Base-by-base conservation (phyloP, 192 early-diverging fungal genomes). In the Nowakowskiella sp. region DNA sequence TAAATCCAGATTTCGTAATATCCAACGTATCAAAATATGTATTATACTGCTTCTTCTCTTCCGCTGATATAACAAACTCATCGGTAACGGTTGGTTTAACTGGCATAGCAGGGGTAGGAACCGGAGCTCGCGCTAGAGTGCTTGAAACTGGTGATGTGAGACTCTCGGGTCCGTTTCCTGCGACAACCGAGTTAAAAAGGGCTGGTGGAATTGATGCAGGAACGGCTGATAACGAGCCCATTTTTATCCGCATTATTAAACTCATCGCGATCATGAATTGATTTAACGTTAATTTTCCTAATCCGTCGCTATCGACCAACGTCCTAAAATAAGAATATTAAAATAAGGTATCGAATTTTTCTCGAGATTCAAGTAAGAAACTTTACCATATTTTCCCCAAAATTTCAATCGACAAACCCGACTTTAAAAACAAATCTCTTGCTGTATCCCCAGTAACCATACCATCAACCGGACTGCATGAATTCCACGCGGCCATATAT, bases 181-280 rank as follows among this genome's bases (percentile, higher is more conserved):
- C 32, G 19, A 39, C 69, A 55, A 52, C 71, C 42, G 62, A 70
- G 58, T 52, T 80, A 74, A 58, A 85, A 44, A 83, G 58, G n/a
- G 74, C 61, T 9, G 76, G 61, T 7, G 94, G 88, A 16, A 91
- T 65, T 4, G 65, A 50, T 3, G 70, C 42, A 9, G 94, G 94
- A n/a, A 94, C 69, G 24, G 71, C 68, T 33, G 69, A 60, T 29
- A 81, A 67, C 16, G 73, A 74, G 27, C 85, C 85, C 47, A 85
- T 79, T 80, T 90, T 90, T 16, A 85, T 66, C 49, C 82, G 76
- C 13, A 85, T 78, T 48, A 97, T 84, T 53, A 89, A 85, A 58
- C 82, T 78, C 91, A 97, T 94, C 31, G 90, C 90, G 45, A 90
- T 81, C 34, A 85, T 77, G 64, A 97, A 97, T 61, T 93, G 90